Percentiles rank a stretch among this genome's conserved stretches.
Conservation (phyloP, 495 filamentous ascomycete species). For the Bathelium albidoporum region DNA sequence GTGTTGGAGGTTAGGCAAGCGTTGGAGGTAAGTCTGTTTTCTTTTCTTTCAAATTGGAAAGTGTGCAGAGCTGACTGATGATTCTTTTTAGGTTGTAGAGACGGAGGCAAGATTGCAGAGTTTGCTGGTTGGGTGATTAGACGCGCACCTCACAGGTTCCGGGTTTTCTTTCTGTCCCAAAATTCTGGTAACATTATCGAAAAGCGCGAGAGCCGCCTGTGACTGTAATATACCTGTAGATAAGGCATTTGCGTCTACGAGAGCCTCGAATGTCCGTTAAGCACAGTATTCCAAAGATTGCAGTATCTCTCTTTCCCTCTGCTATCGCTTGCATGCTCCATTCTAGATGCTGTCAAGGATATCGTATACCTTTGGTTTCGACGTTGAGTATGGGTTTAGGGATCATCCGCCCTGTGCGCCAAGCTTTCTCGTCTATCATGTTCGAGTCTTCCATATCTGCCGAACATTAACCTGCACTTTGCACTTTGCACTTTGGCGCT, state of each 20-base stretch:
- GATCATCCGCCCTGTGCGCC: too few relatives aligned
- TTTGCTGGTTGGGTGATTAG: constrained; percentile 25
- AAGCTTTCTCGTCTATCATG: too few relatives aligned
- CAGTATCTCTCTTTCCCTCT: too few relatives aligned
- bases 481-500: too few relatives aligned
- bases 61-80: not conserved
- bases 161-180: not conserved
- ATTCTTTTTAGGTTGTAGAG: constrained; percentile 31
- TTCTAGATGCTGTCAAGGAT: too few relatives aligned
- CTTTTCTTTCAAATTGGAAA: constrained; percentile 4
- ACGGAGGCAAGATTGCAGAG: constrained; percentile 37
- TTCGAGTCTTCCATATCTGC: too few relatives aligned
- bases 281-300: not conserved
- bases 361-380: too few relatives aligned
- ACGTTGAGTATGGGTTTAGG: too few relatives aligned
- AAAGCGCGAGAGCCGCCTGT: not conserved
- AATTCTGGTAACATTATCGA: not conserved
- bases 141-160: not conserved
- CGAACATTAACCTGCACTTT: too few relatives aligned
- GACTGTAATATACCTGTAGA: not conserved
- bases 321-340: too few relatives aligned
- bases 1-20: constrained; percentile 93
- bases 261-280: not conserved
- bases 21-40: constrained; percentile 61
- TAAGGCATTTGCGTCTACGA: not conserved